phyloP scores from a whole-genome alignment of 306 rosid species.

The Dryas drummondii region DNA sequence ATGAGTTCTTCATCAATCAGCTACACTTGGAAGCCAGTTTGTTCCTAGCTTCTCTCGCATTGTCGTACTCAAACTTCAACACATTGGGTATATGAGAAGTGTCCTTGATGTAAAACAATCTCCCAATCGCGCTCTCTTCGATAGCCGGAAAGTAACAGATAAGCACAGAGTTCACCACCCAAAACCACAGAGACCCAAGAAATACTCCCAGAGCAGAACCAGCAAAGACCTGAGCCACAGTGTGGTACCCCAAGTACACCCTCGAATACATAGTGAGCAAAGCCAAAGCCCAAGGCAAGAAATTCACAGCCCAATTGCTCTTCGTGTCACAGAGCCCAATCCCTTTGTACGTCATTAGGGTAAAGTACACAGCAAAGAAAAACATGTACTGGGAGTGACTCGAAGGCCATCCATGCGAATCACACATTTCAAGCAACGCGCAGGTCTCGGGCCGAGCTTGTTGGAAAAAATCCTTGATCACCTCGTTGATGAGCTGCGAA shows the following conservation, averaged over 20 bases:
- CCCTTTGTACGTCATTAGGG: slow-evolving; percentile 46
- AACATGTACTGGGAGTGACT: slow-evolving; percentile 94
- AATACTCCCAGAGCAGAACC: slow-evolving; percentile 67
- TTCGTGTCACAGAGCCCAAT: slow-evolving; percentile 38
- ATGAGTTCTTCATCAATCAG: slow-evolving; percentile 21
- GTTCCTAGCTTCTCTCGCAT: slow-evolving; percentile 65
- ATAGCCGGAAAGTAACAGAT: slow-evolving; percentile 49
- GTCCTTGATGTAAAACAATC: slow-evolving; percentile 68
- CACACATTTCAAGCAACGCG: slow-evolving; percentile 72
- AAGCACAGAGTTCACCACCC: slow-evolving; percentile 63
- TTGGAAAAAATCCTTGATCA: slow-evolving; percentile 67
- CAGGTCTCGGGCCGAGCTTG: slow-evolving; percentile 88
- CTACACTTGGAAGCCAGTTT: slow-evolving; percentile 34
- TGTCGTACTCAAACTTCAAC: slow-evolving; percentile 88
- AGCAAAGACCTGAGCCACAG: slow-evolving; percentile 77
- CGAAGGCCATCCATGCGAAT: slow-evolving; percentile 97
- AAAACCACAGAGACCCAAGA: slow-evolving; percentile 76
- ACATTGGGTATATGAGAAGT: slow-evolving; percentile 81
- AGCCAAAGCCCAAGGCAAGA: slow-evolving; percentile 59
- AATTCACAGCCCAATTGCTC: slow-evolving; percentile 31
- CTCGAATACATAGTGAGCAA: slow-evolving; percentile 64
- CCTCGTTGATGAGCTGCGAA: slow-evolving; percentile 72
- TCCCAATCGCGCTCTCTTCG: slow-evolving; percentile 78
- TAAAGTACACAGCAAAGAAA: slow-evolving; percentile 68
- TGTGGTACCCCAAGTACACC: slow-evolving; percentile 89